Base-by-base conservation (phyloP, 257 asterid genomes). In the Paraleonurus japonicus region DNA sequence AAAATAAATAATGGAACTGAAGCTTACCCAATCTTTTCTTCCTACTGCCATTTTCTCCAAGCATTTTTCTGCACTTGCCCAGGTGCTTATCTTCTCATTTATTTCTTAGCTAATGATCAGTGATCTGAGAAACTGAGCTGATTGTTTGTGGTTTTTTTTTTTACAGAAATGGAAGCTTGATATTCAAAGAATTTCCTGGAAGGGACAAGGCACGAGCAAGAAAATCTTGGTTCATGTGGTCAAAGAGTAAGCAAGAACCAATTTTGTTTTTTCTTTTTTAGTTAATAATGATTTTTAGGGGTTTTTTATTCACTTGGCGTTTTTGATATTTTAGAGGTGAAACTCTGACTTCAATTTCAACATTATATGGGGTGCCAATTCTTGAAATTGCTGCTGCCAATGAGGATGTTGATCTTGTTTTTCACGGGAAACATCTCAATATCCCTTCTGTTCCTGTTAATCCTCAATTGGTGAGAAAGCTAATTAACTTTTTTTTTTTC, bases 151-250 rank as follows among this genome's bases (percentile, higher is more conserved):
- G 77, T 61, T 41, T 70, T 20, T 77, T 57, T 63, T 30, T 28
- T 30, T 47, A n/a, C 78, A 83, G 88, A 73, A 74, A 67, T 82
- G 85, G 74, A 87, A 83, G 77, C 77, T 79, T 72, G 74, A 81
- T 30, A 65, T 87, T 61, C 83, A 76, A 41, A 81, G 82, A 79
- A 65, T 81, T 55, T 55, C 82, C 66, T 72, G 86, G 81, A 88
- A 75, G 28, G 80, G 82, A 47, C 78, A 32, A 59, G 51, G 54
- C 24, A 48, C 65, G 64, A 73, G 76, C 74, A 83, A 79, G 79
- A 72, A 73, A 73, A 39, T 62, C 69, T 67, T 73, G 84, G 78
- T 76, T 75, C 95, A 88, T 80, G 84, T 79, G 63, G 89, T 88
- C 61, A 88, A 84, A 82, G 80, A 84, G 91, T 88, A 74, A 77